Evolutionary conservation across 2,329 filamentous ascomycete genomes (phyloP).

Genomic region (Cladophialophora immunda): DNA sequence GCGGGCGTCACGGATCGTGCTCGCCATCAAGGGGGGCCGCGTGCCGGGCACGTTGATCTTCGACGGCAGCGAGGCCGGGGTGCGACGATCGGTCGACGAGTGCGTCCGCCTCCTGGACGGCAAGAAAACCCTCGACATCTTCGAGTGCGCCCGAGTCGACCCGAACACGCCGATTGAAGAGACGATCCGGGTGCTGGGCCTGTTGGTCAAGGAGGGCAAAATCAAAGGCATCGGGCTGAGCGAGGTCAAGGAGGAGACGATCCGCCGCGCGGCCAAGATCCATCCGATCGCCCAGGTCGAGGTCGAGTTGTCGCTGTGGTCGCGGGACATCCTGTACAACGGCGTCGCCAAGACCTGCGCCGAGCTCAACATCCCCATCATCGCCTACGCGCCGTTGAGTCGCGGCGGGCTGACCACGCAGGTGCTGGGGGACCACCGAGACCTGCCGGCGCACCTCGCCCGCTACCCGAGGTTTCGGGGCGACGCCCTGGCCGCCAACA

Average conservation of each 20-base stretch:
- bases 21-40: conserved; percentile 68
- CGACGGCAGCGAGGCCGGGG: conserved; percentile 62
- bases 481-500: conserved; percentile 59
- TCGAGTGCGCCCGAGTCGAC: conserved; percentile 67
- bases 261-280: conserved; percentile 61
- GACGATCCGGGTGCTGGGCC: conserved; percentile 49
- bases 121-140: conserved; percentile 62
- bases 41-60: conserved; percentile 40
- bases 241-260: conserved; percentile 58
- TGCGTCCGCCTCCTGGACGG: conserved; percentile 61
- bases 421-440: conserved; percentile 51
- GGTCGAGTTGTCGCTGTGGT: conserved; percentile 62
- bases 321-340: conserved; percentile 65
- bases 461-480: conserved; percentile 54
- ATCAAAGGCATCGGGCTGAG: conserved; percentile 63
- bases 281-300: conserved; percentile 62
- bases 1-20: conserved; percentile 67
- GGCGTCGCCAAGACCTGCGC: conserved; percentile 42
- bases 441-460: conserved; percentile 41
- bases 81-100: conserved; percentile 67
- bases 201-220: conserved; percentile 56
- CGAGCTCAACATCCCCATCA: conserved; percentile 50
- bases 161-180: conserved; percentile 59
- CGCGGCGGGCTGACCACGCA: conserved; percentile 55
- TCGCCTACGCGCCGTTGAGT: conserved; percentile 55